A percentile compares a stretch with the other conserved stretches of the same genome.
Conservation (phyloP, 768 basidiomycete genomes). For the Suillus sp. region DNA sequence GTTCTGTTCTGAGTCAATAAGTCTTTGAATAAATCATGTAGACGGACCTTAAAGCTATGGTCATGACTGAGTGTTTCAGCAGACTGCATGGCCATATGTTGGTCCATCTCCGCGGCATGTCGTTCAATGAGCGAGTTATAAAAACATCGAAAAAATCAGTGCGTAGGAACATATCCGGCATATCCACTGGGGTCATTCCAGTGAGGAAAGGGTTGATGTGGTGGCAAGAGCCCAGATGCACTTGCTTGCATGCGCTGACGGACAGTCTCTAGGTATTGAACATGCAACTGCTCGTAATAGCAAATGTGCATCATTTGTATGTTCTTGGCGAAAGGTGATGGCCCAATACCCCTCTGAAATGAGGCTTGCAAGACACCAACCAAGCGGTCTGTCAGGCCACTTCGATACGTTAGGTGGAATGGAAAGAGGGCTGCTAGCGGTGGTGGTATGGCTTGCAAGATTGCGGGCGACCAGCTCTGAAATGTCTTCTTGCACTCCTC, state of each 20-base stretch:
- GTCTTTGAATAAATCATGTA: too few species aligned
- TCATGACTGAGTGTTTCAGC: conserved; percentile 23
- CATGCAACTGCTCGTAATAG: conserved; percentile 21
- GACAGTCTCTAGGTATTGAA: conserved; percentile 9
- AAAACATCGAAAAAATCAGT: conserved; percentile 24
- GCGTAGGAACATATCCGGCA: conserved; percentile 27
- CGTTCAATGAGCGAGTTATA: conserved; percentile 29
- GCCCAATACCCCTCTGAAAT: conserved; percentile 27
- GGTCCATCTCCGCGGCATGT: conserved; percentile 23
- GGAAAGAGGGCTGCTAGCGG: conserved; percentile 27
- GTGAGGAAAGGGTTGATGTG: conserved; percentile 4
- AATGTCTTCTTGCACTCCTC: conserved; percentile 25
- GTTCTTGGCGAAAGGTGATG: conserved; percentile 28
- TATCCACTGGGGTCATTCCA: conserved; percentile 16
- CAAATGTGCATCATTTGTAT: conserved; percentile 23
- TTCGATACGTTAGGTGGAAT: conserved; percentile 21
- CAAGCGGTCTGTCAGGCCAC: conserved; percentile 22
- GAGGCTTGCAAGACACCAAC: conserved; percentile 22
- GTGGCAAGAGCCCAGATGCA: conserved; percentile 6
- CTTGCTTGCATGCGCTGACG: background rate
- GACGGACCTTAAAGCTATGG: conserved; percentile 29
- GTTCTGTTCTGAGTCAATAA: too few species aligned
- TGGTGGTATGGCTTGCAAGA: conserved; percentile 24
- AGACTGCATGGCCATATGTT: conserved; percentile 29
- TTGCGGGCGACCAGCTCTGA: conserved; percentile 28